These are phyloP conservation scores for Quercus lobata DNA, from an alignment of 331 rosid species.

Conservation along the genomic window DNA sequence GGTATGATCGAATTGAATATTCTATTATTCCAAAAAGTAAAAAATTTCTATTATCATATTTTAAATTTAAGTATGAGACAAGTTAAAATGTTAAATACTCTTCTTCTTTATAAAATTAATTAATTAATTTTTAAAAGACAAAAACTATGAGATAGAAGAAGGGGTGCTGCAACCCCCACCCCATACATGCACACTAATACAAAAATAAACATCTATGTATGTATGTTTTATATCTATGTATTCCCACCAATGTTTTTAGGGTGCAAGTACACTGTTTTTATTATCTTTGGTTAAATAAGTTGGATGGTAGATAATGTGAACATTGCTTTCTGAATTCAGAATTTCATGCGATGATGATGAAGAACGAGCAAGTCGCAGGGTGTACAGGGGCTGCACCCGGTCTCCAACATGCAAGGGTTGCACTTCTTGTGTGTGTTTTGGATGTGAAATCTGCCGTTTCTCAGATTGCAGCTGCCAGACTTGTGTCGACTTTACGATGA, in stretches of 20 bases:
- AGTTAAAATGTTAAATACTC: too few species aligned
- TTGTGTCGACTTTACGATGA: constrained; percentile 85
- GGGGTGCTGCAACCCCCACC: neutral
- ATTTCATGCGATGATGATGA: constrained; percentile 88
- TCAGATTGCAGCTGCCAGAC: constrained; percentile 98
- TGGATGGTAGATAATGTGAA: neutral
- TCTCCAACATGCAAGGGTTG: constrained; percentile 93
- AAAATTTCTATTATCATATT: too few species aligned
- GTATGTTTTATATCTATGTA: neutral
- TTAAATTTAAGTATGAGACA: too few species aligned
- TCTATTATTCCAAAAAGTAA: too few species aligned
- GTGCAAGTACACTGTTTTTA: neutral
- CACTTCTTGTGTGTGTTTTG: constrained; percentile 96
- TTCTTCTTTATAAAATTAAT: too few species aligned
- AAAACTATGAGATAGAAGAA: too few species aligned
- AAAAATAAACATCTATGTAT: neutral
- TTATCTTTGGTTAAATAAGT: neutral
- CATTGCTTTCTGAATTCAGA: constrained; percentile 36
- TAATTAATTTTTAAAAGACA: too few species aligned
- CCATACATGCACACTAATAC: neutral
- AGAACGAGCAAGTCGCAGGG: constrained; percentile 85
- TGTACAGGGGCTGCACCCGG: constrained; percentile 80
- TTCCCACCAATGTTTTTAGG: neutral
- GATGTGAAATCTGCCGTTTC: constrained; percentile 87
- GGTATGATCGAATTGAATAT: too few species aligned